phyloP scores from a whole-genome alignment of 2,329 filamentous ascomycete genomes.

The Juglanconis oblonga region DNA sequence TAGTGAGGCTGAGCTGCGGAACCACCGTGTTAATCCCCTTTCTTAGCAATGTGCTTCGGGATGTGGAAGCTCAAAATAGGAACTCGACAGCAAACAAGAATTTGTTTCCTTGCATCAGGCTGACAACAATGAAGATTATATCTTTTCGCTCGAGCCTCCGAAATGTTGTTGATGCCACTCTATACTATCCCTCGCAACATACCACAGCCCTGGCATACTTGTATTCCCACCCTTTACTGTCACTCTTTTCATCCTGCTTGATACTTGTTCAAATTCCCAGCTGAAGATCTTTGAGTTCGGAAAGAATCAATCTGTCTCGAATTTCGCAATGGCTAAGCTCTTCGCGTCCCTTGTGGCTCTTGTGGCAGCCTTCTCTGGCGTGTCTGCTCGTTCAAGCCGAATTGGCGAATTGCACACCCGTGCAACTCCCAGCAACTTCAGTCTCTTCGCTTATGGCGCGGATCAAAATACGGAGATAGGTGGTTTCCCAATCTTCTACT shows the following conservation, averaged over 20 bases:
- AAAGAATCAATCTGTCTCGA: too few species aligned
- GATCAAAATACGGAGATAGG: background rate
- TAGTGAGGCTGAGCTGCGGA: too few species aligned
- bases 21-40: too few species aligned
- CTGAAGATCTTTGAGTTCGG: too few species aligned
- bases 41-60: too few species aligned
- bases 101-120: too few species aligned
- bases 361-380: background rate
- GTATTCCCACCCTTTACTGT: background rate
- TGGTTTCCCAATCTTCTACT: slow-evolving; percentile 11
- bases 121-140: too few species aligned
- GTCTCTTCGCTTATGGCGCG: slow-evolving; percentile 14
- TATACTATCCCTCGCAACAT: background rate
- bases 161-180: too few species aligned
- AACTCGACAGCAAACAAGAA: too few species aligned
- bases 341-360: background rate
- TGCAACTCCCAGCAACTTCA: slow-evolving; percentile 5
- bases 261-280: background rate
- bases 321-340: slow-evolving; percentile 3
- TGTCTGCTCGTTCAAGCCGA: background rate
- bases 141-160: too few species aligned
- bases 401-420: background rate
- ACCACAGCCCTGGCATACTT: background rate
- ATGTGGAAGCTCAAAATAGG: too few species aligned
- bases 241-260: background rate